Percentiles rank a stretch among this genome's conserved stretches.
phyloP scores from a whole-genome alignment of 306 rosid species.

The Prunus kanzakura region DNA sequence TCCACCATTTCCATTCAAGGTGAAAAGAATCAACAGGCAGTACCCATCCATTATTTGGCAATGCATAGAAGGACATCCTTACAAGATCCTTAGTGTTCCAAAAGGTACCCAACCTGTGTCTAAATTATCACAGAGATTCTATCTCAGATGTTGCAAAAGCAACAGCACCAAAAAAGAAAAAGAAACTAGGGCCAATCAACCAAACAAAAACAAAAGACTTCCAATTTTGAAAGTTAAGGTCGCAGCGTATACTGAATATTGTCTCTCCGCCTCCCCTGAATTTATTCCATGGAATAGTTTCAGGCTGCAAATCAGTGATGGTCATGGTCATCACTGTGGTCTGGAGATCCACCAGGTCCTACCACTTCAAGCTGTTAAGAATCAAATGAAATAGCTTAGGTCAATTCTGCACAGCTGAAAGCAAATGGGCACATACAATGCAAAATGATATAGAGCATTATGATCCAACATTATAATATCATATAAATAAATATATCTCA shows the following conservation, averaged over 20 bases:
- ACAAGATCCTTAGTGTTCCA: slow-evolving; percentile 33
- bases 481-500: background rate
- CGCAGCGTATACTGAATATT: slow-evolving; percentile 38
- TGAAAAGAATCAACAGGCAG: slow-evolving; percentile 40
- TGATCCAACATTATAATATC: background rate
- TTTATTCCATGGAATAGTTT: slow-evolving; percentile 52
- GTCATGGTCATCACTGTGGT: slow-evolving; percentile 65
- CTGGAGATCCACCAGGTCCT: slow-evolving; percentile 93
- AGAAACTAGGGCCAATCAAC: slow-evolving; percentile 35
- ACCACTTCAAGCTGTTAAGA: slow-evolving; percentile 83
- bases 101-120: slow-evolving; percentile 37
- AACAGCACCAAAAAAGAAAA: slow-evolving; percentile 5
- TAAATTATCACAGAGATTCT: slow-evolving; percentile 38
- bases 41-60: slow-evolving; percentile 61
- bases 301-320: slow-evolving; percentile 52
- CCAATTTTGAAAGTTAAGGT: slow-evolving; percentile 37
- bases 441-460: background rate
- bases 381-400: slow-evolving; percentile 25
- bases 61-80: slow-evolving; percentile 29
- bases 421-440: background rate
- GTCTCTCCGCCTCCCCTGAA: slow-evolving; percentile 37
- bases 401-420: background rate
- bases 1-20: slow-evolving; percentile 15
- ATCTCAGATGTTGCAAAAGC: slow-evolving; percentile 44
- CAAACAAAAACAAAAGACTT: slow-evolving; percentile 40